Evolutionary conservation across 2,329 filamentous ascomycete species (phyloP).

Genomic region (Aspergillus puulaauensis): DNA sequence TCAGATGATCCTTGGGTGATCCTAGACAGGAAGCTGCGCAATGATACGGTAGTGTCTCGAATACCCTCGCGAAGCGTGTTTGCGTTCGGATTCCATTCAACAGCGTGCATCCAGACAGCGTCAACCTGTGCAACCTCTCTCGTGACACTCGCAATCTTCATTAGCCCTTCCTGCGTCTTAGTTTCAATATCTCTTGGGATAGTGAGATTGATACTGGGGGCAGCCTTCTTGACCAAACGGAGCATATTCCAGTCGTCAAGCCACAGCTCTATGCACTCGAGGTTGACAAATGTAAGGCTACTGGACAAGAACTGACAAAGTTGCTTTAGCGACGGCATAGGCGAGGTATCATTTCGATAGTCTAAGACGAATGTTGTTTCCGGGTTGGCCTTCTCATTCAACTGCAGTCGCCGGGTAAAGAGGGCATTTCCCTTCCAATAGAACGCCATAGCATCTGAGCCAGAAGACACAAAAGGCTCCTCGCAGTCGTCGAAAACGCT

Average conservation of each 20-base stretch:
- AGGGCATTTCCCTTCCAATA: conserved; percentile 99
- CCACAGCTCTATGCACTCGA: conserved; percentile 84
- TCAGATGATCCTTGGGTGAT: conserved; percentile 60
- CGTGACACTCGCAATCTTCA: conserved; percentile 79
- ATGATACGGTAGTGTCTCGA: conserved; percentile 55
- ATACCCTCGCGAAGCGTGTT: conserved; percentile 38
- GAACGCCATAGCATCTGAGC: conserved; percentile 91
- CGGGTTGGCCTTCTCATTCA: conserved; percentile 64
- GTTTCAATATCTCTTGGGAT: conserved; percentile 79
- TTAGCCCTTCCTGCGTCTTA: conserved; percentile 80
- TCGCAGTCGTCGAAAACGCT: conserved; percentile 98
- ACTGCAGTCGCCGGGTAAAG: conserved; percentile 80
- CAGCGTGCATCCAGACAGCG: conserved; percentile 80
- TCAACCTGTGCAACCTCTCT: conserved; percentile 90
- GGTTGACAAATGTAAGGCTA: conserved; percentile 90
- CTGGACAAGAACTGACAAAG: conserved; percentile 91
- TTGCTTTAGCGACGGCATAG: conserved; percentile 80
- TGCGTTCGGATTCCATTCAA: conserved; percentile 74
- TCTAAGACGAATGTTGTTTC: conserved; percentile 94
- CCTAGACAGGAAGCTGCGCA: conserved; percentile 77
- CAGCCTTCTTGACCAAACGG: conserved; percentile 78
- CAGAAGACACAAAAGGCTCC: conserved; percentile 93
- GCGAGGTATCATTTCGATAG: conserved; percentile 84
- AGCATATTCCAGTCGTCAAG: conserved; percentile 84
- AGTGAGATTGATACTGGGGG: conserved; percentile 68